These are phyloP conservation scores for Lachancea thermotolerans DNA, from an alignment of 805 yeast species.

Conservation along the genomic window DNA sequence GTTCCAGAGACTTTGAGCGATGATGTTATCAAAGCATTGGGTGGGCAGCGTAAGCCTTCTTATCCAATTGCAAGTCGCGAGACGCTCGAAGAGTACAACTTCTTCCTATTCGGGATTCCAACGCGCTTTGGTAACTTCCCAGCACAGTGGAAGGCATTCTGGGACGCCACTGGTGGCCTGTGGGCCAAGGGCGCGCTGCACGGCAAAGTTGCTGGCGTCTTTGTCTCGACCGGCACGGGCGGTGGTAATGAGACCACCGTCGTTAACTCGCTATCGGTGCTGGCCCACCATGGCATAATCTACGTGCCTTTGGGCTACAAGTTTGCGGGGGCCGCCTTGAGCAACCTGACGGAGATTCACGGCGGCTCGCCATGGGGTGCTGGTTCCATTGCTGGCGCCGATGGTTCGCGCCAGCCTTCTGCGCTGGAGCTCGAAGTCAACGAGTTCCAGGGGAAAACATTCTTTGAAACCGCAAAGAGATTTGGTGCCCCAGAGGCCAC, in stretches of 20 bases:
- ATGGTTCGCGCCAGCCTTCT: constrained; percentile 66
- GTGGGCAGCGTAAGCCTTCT: constrained; percentile 57
- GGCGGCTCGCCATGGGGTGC: constrained; percentile 89
- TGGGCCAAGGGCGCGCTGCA: constrained; percentile 70
- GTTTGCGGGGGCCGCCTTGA: constrained; percentile 45
- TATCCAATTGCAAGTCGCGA: constrained; percentile 58
- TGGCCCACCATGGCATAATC: constrained; percentile 76
- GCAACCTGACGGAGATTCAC: constrained; percentile 56
- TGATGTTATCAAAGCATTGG: constrained; percentile 53
- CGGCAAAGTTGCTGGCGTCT: constrained; percentile 71
- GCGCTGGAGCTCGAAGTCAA: constrained; percentile 60
- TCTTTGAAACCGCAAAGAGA: constrained; percentile 40
- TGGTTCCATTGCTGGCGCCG: constrained; percentile 68
- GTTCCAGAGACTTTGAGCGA: constrained; percentile 69
- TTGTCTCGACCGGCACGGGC: constrained; percentile 71
- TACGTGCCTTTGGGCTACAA: constrained; percentile 75
- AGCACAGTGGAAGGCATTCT: constrained; percentile 69
- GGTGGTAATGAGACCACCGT: constrained; percentile 79
- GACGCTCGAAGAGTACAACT: constrained; percentile 61
- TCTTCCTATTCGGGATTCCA: constrained; percentile 78
- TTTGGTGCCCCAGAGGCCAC: constrained; percentile 7
- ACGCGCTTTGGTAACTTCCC: constrained; percentile 80
- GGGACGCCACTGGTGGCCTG: constrained; percentile 71
- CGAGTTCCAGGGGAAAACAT: constrained; percentile 58
- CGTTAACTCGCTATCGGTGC: constrained; percentile 53